These are phyloP conservation scores for Ceratopteris richardii DNA, from an alignment of 75 land plant species.

Conservation along the genomic window DNA sequence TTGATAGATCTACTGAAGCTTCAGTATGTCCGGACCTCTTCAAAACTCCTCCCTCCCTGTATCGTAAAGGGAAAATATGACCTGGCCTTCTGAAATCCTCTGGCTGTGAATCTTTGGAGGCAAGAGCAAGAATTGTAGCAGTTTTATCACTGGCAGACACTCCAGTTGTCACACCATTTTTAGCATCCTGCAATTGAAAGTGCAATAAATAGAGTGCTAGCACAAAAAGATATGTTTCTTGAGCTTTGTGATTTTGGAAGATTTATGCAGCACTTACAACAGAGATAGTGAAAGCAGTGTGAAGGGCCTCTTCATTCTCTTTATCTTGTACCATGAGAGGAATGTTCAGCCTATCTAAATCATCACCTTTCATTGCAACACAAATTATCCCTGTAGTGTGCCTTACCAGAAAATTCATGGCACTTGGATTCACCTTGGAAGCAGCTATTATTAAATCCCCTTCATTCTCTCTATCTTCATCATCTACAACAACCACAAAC, in stretches of 20 bases:
- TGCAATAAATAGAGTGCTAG: not conserved
- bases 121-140: constrained; percentile 66
- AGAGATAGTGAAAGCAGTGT: constrained; percentile 87
- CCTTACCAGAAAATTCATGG: constrained; percentile 80
- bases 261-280: constrained; percentile 54
- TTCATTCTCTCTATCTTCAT: constrained; percentile 98
- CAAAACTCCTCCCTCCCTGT: constrained; percentile 95
- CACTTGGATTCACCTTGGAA: constrained; percentile 68
- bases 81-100: constrained; percentile 87
- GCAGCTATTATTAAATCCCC: constrained; percentile 99
- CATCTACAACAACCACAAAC: constrained; percentile 95
- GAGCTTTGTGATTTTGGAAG: not conserved
- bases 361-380: constrained; percentile 90
- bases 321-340: constrained; percentile 72
- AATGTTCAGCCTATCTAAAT: constrained; percentile 60
- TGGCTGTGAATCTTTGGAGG: constrained; percentile 75
- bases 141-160: constrained; percentile 92
- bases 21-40: constrained; percentile 99
- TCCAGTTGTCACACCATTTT: constrained; percentile 88
- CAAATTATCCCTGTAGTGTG: constrained; percentile 97
- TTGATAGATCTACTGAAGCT: constrained; percentile 86
- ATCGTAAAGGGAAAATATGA: constrained; percentile 89
- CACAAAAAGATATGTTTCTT: not conserved
- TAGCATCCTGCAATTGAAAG: constrained; percentile 56
- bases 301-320: constrained; percentile 79